phyloP scores from a whole-genome alignment of 108 stramenopile genomes.

The Fistulifera pelliculosa region DNA sequence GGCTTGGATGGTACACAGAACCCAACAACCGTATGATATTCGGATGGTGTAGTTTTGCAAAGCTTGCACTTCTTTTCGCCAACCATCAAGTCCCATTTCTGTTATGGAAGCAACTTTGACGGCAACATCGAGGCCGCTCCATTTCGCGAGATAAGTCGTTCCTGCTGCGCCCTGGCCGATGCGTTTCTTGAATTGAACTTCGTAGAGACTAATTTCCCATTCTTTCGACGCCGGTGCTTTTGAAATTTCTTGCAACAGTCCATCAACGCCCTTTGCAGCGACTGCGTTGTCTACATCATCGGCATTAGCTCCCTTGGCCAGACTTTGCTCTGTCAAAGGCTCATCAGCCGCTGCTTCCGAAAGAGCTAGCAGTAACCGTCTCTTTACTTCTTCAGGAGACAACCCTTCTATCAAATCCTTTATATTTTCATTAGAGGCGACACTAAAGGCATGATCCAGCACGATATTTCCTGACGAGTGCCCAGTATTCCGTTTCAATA shows the following conservation, averaged over 20 bases:
- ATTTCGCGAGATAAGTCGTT: constrained; percentile 65
- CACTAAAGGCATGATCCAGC: not conserved
- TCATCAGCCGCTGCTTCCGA: not conserved
- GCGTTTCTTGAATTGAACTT: constrained; percentile 51
- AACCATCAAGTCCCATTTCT: constrained; percentile 60
- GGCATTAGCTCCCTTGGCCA: not conserved
- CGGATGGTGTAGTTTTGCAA: constrained; percentile 59
- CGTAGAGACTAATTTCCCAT: constrained; percentile 67
- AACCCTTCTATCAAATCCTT: constrained; percentile 10
- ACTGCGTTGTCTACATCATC: constrained; percentile 7
- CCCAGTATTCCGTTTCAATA: not conserved
- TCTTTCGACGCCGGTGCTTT: constrained; percentile 27
- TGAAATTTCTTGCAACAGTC: constrained; percentile 3
- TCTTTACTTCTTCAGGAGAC: constrained; percentile 24
- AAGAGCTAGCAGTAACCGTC: constrained; percentile 9
- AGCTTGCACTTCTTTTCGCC: constrained; percentile 47
- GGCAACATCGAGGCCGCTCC: constrained; percentile 51
- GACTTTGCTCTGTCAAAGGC: constrained; percentile 1
- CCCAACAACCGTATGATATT: constrained; percentile 66
- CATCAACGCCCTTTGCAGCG: constrained; percentile 7
- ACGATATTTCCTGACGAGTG: constrained; percentile 3
- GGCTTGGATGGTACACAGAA: constrained; percentile 48
- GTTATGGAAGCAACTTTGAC: constrained; percentile 62
- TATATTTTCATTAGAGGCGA: constrained; percentile 1
- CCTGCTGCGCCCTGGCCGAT: constrained; percentile 52